These are phyloP conservation scores for Diaporthe caulivora DNA, from an alignment of 2,329 filamentous ascomycete genomes.

Conservation along the genomic window DNA sequence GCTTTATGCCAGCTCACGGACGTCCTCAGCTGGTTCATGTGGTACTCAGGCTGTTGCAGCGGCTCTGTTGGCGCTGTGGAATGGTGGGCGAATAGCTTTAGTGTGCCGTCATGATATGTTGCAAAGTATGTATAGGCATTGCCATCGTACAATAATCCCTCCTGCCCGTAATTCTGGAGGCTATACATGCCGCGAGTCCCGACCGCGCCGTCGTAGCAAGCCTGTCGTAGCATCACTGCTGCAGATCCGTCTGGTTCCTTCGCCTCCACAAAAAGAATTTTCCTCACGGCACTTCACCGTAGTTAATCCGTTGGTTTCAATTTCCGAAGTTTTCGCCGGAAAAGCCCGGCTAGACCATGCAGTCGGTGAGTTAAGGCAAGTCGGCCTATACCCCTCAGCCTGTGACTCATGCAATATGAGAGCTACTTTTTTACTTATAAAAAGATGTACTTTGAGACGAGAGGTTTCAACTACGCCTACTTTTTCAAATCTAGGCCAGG, in stretches of 20 bases:
- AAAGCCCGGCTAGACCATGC: too few species aligned
- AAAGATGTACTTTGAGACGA: too few species aligned
- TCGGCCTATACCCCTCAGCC: too few species aligned
- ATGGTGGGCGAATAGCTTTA: constrained; percentile 55
- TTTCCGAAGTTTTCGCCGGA: too few species aligned
- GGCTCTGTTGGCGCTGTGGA: constrained; percentile 47
- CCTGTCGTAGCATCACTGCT: constrained; percentile 45
- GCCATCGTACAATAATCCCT: constrained; percentile 51
- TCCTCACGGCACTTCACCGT: too few species aligned
- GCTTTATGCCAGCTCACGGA: too few species aligned
- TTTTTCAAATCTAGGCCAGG: too few species aligned
- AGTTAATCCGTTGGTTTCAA: too few species aligned
- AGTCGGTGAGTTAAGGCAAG: too few species aligned
- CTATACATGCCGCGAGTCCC: constrained; percentile 52
- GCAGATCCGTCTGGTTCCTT: constrained; percentile 51
- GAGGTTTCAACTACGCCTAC: too few species aligned
- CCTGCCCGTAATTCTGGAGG: constrained; percentile 51
- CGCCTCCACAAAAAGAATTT: constrained; percentile 56
- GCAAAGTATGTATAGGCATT: constrained; percentile 55
- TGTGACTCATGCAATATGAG: too few species aligned
- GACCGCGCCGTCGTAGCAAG: background rate
- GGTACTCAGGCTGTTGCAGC: constrained; percentile 52
- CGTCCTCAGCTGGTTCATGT: constrained; percentile 51
- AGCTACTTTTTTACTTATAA: too few species aligned
- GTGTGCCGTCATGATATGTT: constrained; percentile 49